Evolutionary conservation across 805 yeast genomes (phyloP).

Genomic region (Kuraishia capsulata): DNA sequence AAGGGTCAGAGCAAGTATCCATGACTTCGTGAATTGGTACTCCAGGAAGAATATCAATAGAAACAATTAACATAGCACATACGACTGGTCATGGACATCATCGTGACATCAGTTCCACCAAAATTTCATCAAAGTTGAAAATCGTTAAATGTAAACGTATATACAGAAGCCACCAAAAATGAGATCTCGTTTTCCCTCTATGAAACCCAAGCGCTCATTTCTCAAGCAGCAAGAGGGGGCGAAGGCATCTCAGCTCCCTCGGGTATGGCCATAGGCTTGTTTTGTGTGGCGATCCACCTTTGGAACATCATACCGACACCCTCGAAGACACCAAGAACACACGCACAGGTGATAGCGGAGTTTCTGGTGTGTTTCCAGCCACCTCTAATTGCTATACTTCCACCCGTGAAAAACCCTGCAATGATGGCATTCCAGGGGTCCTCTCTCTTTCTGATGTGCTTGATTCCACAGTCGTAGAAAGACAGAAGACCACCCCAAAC

Average conservation of each 20-base stretch:
- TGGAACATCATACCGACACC: constrained; percentile 97
- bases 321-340: constrained; percentile 92
- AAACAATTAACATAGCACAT: neutral
- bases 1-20: constrained; percentile 60
- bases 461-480: constrained; percentile 90
- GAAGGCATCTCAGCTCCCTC: neutral
- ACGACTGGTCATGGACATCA: too few species aligned
- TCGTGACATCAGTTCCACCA: too few species aligned
- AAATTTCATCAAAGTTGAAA: too few species aligned
- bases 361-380: constrained; percentile 97
- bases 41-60: constrained; percentile 56
- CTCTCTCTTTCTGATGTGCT: constrained; percentile 93
- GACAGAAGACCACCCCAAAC: constrained; percentile 99
- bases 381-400: constrained; percentile 95
- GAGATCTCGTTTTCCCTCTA: too few species aligned
- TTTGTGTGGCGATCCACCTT: constrained; percentile 78
- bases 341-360: constrained; percentile 95
- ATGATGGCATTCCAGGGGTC: constrained; percentile 98
- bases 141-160: too few species aligned
- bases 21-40: constrained; percentile 80
- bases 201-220: too few species aligned
- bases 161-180: too few species aligned
- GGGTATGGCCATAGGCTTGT: constrained; percentile 48
- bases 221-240: neutral
- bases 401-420: constrained; percentile 98